phyloP scores from a whole-genome alignment of 805 yeast genomes.

The Ogataea philodendri region DNA sequence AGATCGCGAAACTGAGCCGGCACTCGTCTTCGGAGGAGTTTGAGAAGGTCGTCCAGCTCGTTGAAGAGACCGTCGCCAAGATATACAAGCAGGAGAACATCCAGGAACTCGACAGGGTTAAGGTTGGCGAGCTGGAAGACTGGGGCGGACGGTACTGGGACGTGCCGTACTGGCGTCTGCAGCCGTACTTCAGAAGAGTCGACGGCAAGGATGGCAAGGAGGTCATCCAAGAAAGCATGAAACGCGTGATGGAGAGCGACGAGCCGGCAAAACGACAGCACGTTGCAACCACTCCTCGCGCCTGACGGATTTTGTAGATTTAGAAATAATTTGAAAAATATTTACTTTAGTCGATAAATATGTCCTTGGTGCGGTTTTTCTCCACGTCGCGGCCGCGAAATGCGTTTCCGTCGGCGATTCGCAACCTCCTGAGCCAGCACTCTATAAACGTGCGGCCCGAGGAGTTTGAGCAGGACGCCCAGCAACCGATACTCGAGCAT shows the following conservation, averaged over 20 bases:
- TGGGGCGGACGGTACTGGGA: slow-evolving; percentile 84
- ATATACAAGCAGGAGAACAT: slow-evolving; percentile 54
- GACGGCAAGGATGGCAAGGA: slow-evolving; percentile 65
- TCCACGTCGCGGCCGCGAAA: slow-evolving; percentile 1
- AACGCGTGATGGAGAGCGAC: slow-evolving; percentile 19
- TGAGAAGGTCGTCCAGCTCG: slow-evolving; percentile 52
- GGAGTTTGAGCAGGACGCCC: slow-evolving; percentile 32
- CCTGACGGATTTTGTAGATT: too few species aligned
- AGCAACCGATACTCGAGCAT: slow-evolving; percentile 40
- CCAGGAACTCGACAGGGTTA: slow-evolving; percentile 53
- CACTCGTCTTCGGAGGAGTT: slow-evolving; percentile 44
- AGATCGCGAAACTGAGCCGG: slow-evolving; percentile 54
- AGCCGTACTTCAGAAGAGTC: slow-evolving; percentile 90
- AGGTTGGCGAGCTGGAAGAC: slow-evolving; percentile 48
- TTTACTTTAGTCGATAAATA: slow-evolving; percentile 9
- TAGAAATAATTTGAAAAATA: slow-evolving; percentile 7
- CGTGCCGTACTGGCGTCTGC: slow-evolving; percentile 95
- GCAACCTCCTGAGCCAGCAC: slow-evolving; percentile 19
- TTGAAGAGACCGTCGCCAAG: slow-evolving; percentile 63
- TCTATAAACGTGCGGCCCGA: slow-evolving; percentile 20
- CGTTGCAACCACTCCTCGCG: slow-evolving; percentile 3
- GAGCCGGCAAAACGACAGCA: slow-evolving; percentile 8
- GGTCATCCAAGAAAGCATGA: slow-evolving; percentile 26
- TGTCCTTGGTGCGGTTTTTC: slow-evolving; percentile 4
- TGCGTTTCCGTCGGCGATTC: slow-evolving; percentile 5